Conservation (phyloP, 176 grass and related monocot species). For the Carex scoparia region DNA sequence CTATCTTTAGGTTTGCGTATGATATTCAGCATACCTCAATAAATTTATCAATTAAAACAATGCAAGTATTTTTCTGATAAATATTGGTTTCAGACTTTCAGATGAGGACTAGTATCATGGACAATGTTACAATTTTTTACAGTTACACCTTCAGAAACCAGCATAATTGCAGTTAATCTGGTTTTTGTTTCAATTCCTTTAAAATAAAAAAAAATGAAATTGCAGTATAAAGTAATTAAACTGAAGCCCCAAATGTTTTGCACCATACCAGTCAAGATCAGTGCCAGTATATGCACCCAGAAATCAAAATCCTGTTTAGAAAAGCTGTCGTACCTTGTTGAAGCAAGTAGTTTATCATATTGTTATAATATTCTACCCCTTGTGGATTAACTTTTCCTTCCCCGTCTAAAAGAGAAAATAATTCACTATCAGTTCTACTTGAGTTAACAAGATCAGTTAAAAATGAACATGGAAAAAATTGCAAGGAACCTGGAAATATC, state of each 20-base stretch:
- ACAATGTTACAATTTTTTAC: neutral
- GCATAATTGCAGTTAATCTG: neutral
- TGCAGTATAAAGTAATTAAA: neutral
- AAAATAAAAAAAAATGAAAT: neutral
- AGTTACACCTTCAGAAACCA: neutral
- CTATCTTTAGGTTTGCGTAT: neutral
- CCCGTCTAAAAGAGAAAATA: slow-evolving; percentile 28
- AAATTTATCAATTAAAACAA: neutral
- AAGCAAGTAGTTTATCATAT: slow-evolving; percentile 64
- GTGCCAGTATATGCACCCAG: neutral
- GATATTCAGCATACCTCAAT: neutral
- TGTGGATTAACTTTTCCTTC: slow-evolving; percentile 51
- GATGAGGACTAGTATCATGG: neutral
- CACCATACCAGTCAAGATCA: neutral
- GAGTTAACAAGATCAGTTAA: neutral
- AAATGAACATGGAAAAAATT: neutral
- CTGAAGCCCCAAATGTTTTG: neutral
- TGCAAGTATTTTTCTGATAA: neutral
- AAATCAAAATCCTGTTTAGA: neutral
- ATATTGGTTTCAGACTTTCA: neutral
- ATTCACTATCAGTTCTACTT: neutral
- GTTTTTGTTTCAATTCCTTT: neutral
- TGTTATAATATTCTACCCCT: slow-evolving; percentile 71
- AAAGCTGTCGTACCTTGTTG: slow-evolving; percentile 39
- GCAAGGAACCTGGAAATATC: slow-evolving; percentile 36